phyloP scores from a whole-genome alignment of 495 filamentous ascomycete species.

The Penicillium salamii region DNA sequence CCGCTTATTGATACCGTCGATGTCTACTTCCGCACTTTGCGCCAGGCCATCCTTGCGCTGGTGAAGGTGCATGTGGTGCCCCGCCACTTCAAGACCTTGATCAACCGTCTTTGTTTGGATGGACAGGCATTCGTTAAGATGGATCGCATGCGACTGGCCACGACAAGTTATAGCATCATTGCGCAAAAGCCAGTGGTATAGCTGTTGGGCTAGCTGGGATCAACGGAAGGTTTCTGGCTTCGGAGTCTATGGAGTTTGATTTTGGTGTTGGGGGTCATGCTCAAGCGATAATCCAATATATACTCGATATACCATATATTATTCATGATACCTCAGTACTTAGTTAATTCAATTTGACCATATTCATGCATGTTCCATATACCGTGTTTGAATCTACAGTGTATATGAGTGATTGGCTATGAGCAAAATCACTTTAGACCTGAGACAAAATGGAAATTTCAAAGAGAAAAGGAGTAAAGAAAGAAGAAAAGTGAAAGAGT shows the following conservation, averaged over 20 bases:
- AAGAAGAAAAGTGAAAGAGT: no score
- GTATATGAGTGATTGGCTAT: no score
- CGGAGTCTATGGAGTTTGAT: background rate
- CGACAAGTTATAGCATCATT: conserved; percentile 60
- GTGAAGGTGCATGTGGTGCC: conserved; percentile 53
- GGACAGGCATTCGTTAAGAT: conserved; percentile 62
- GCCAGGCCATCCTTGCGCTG: conserved; percentile 50
- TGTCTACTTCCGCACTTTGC: conserved; percentile 56
- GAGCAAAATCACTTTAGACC: no score
- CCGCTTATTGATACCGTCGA: conserved; percentile 61
- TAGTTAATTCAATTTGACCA: no score
- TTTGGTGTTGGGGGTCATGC: no score
- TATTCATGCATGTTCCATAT: conserved; percentile 3
- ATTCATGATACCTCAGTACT: no score
- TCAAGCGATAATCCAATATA: background rate
- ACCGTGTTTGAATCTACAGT: no score
- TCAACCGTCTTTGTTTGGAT: conserved; percentile 60
- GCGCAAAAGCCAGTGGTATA: conserved; percentile 52
- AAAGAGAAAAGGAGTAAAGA: no score
- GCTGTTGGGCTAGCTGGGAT: background rate
- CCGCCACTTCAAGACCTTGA: conserved; percentile 59
- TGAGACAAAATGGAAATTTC: no score
- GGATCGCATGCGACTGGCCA: conserved; percentile 57
- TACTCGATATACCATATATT: no score
- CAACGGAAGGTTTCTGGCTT: background rate